phyloP scores from a whole-genome alignment of 1,284 basidiomycete genomes.

The Marasmius oreades region DNA sequence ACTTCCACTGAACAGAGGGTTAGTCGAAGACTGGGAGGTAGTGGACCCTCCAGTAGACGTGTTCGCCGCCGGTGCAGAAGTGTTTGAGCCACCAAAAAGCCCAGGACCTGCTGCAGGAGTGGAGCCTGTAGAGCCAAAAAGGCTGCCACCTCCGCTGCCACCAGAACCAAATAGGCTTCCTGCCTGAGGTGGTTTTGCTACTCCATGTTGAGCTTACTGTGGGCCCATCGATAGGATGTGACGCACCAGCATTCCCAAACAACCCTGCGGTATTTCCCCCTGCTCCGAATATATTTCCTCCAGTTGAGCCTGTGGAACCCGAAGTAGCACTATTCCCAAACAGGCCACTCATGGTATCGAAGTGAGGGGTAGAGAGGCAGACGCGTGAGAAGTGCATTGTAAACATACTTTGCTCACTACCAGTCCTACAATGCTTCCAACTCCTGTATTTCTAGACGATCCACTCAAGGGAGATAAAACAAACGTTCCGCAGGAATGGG shows the following conservation, averaged over 20 bases:
- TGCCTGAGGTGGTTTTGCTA: no score
- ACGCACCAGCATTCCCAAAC: conserved; percentile 11
- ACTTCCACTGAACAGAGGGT: conserved; percentile 24
- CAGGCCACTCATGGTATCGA: neutral
- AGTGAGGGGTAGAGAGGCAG: neutral
- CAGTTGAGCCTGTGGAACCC: conserved; percentile 11
- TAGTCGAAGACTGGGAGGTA: conserved; percentile 2
- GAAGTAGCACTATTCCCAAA: neutral
- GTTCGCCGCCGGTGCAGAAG: conserved; percentile 8
- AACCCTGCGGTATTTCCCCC: neutral
- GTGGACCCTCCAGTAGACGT: neutral
- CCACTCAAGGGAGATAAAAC: conserved; percentile 2
- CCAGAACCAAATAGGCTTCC: neutral
- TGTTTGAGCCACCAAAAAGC: conserved; percentile 16
- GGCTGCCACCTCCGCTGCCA: neutral
- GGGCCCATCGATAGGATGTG: neutral
- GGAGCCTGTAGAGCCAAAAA: neutral
- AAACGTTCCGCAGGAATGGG: conserved; percentile 24
- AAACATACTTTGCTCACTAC: neutral
- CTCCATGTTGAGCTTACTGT: neutral
- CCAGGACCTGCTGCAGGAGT: conserved; percentile 9
- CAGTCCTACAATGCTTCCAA: neutral
- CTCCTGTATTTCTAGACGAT: neutral
- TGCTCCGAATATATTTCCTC: conserved; percentile 9
- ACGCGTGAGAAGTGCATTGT: neutral